Evolutionary conservation across 805 yeast species (phyloP).

Genomic region (Starmerella floricola): DNA sequence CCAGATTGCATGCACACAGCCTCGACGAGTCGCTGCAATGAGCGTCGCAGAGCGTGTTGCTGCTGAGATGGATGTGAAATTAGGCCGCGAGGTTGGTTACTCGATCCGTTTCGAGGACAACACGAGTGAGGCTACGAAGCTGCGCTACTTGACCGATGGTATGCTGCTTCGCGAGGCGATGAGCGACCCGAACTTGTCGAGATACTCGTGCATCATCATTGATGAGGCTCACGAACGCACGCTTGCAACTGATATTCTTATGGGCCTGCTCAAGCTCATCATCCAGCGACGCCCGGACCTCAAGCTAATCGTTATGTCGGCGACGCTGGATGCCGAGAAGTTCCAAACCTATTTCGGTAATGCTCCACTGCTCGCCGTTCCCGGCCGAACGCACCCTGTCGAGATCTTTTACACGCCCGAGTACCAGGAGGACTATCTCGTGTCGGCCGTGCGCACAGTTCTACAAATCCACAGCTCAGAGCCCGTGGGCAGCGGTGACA

Average conservation of each 20-base stretch:
- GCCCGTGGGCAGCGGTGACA: slow-evolving; percentile 24
- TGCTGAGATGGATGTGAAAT: slow-evolving; percentile 85
- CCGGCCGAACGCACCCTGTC: slow-evolving; percentile 96
- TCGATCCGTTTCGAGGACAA: slow-evolving; percentile 87
- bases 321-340: slow-evolving; percentile 93
- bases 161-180: slow-evolving; percentile 94
- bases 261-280: slow-evolving; percentile 86
- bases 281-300: slow-evolving; percentile 70
- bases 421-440: slow-evolving; percentile 86
- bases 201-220: slow-evolving; percentile 79
- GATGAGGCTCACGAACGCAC: slow-evolving; percentile 99
- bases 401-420: slow-evolving; percentile 96
- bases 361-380: slow-evolving; percentile 91
- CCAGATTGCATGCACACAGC: slow-evolving; percentile 89
- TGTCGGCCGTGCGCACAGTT: slow-evolving; percentile 90
- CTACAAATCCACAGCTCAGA: slow-evolving; percentile 75
- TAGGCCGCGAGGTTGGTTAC: slow-evolving; percentile 94
- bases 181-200: slow-evolving; percentile 75
- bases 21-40: slow-evolving; percentile 98
- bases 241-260: slow-evolving; percentile 85
- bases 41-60: slow-evolving; percentile 57
- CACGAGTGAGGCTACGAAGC: slow-evolving; percentile 63
- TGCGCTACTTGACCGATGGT: slow-evolving; percentile 98
- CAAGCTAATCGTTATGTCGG: slow-evolving; percentile 91
- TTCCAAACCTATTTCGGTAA: slow-evolving; percentile 79